Evolutionary conservation across 495 filamentous ascomycete species (phyloP), one percentile per base, ranked within the genome.

Genomic region (Tuber indicum): DNA sequence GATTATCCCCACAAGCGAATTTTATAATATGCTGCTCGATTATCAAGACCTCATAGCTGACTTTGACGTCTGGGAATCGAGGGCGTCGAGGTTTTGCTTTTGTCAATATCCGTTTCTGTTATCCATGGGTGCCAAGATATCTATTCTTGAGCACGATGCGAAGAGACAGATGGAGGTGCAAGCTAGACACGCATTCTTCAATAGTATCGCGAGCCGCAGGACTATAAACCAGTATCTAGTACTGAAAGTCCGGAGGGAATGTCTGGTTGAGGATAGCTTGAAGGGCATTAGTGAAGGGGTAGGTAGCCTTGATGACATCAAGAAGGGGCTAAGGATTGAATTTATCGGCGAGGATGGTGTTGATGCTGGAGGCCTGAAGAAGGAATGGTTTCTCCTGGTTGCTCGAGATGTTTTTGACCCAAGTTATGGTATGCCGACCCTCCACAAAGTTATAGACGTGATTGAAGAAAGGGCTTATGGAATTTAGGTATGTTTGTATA

Each of bases 71-170:
- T 98, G 95, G 95, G 94, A 97, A 84, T 88, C 89, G 23, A 90
- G 87, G 79, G 87, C 88, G 71, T 88, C 89, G 1, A 92, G 89
- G 77, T 97, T 98, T 80, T 89, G 93, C 6, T 97, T 98, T 83
- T 98, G 94, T 82, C 93, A 97, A 82, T 97, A 95, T 81, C 94
- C 94, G 5, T 97, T 97, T 85, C 92, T 97, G 80, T 87, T 98
- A 45, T 97, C 93, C 73, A 95, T 98, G 79, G 94, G 93, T 85
- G 91, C 94, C 44, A 98, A 98, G 85, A 97, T 96, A 76, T 92
- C 91, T 79, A 96, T 97, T 76, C 86, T 97, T 81, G 94, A 97
- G 83, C 89, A 96, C 82, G 95, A 98, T 84, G 93, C 94, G 6
- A 89, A 91, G 78, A 89, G 94, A 12, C 95, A 97, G 85, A 97